Base-by-base conservation (phyloP, 768 basidiomycete species). In the Chalciporus sphaerocephalus region DNA sequence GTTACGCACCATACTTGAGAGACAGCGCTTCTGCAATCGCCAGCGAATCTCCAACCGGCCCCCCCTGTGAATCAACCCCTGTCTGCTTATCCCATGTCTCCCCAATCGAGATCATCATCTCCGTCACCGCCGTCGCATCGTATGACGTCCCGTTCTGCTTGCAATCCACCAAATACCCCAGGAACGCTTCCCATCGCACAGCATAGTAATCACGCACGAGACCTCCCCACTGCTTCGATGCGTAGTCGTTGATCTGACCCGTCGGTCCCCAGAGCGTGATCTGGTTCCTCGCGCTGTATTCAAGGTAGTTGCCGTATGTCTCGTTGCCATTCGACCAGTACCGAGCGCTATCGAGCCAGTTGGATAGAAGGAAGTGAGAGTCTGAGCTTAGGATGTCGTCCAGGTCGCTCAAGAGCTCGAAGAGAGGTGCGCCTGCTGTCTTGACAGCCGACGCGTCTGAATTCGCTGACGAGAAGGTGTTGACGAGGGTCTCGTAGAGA, bases 151-250 rank as follows among this genome's bases (percentile, higher is more conserved):
- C 64, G 16, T 47, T 54, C 17, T 38, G 38, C 53, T 69, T 69
- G 20, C 51, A 53, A 7, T 41, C 52, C 30, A 27, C 61, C n/a
- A 72, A 51, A 39, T 69, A 69, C 13, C 25, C 43, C 12, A 67
- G 56, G 38, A 72, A 72, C 24, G 61, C 56, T 44, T 47, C 46
- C 71, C 71, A 73, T 2, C 71, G 60, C 30, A 41, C 27, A 0
- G 30, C 46, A 51, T 73, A 73, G 54, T 72, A 73, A 4, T 52
- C 56, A 11, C 61, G 54, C 25, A 73, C 64, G 38, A 73, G 62
- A 4, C 71, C 70, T 1, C 61, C 65, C 70, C 70, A 71, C 49
- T 67, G 67, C 44, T 72, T 73, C n/a, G 70, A 70, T 17, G 70
- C 71, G 38, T 73, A 73, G 47, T 71, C 71, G 43, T 66, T 63